These are phyloP conservation scores for Helicocarpus griseus DNA, from an alignment of 2,329 filamentous ascomycete species.

Conservation along the genomic window DNA sequence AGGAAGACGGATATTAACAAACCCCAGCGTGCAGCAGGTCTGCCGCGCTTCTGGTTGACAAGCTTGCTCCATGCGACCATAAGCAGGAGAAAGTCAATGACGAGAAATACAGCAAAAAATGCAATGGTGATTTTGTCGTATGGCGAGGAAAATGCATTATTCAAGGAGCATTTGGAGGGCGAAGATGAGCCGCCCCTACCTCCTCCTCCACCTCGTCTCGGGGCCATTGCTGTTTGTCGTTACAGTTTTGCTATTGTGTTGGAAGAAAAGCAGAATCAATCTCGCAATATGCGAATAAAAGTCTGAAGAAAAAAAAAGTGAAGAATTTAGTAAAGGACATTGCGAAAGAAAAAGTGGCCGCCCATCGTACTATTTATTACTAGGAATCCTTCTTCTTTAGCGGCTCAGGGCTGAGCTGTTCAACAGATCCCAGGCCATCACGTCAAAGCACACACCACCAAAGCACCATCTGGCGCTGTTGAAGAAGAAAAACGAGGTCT, in stretches of 20 bases:
- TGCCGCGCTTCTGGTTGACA: not conserved
- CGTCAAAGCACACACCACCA: too few species aligned
- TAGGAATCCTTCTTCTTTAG: too few species aligned
- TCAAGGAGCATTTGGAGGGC: not conserved
- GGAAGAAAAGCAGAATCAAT: not conserved
- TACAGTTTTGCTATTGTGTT: not conserved
- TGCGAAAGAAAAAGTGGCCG: too few species aligned
- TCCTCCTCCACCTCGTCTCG: not conserved
- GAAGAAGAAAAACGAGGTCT: too few species aligned
- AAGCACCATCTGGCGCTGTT: too few species aligned
- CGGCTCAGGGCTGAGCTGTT: too few species aligned
- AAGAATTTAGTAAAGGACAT: too few species aligned
- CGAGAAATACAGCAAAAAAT: not conserved
- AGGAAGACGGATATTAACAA: not conserved
- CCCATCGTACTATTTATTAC: too few species aligned
- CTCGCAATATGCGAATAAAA: not conserved
- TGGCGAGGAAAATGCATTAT: not conserved
- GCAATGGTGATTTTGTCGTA: not conserved
- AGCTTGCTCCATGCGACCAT: not conserved
- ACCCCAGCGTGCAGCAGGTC: not conserved
- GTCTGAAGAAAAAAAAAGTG: not conserved
- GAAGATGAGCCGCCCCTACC: not conserved
- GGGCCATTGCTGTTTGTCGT: not conserved
- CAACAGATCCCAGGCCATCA: too few species aligned
- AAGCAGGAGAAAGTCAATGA: not conserved